Conservation (phyloP, 2,329 filamentous ascomycete species). For the Cladophialophora carrionii region DNA sequence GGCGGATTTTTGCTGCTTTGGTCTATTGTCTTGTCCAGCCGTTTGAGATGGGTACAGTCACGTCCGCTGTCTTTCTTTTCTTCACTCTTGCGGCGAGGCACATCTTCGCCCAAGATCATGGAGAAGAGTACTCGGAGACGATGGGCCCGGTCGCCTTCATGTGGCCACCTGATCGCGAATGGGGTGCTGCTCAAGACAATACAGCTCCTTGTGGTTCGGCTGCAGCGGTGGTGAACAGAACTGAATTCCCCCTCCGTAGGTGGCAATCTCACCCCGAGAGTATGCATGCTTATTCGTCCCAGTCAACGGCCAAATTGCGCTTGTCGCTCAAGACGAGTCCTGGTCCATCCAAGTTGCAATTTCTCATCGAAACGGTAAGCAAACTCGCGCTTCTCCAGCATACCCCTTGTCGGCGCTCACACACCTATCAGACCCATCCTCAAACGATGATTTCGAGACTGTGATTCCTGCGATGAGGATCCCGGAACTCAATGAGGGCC, state of each 20-base stretch:
- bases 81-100: constrained; percentile 11
- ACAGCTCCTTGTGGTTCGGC: constrained; percentile 61
- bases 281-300: constrained; percentile 12
- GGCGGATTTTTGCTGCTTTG: too few relatives aligned
- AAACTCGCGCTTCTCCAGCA: constrained; percentile 25
- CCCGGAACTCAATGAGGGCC: constrained; percentile 49
- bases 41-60: too few relatives aligned
- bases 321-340: constrained; percentile 62
- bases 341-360: constrained; percentile 59
- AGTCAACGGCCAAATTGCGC: constrained; percentile 60
- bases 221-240: constrained; percentile 54
- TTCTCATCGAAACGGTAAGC: constrained; percentile 47
- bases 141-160: constrained; percentile 65
- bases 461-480: constrained; percentile 43
- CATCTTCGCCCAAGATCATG: constrained; percentile 26
- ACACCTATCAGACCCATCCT: constrained; percentile 44
- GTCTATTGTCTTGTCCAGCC: too few relatives aligned
- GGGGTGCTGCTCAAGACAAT: constrained; percentile 60
- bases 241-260: constrained; percentile 60
- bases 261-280: constrained; percentile 33
- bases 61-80: too few relatives aligned
- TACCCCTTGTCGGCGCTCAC: not conserved
- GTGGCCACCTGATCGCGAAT: constrained; percentile 63
- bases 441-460: constrained; percentile 47
- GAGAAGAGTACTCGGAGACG: constrained; percentile 37